Conservation (phyloP, 306 rosid genomes). For the Prunus fruticosa region DNA sequence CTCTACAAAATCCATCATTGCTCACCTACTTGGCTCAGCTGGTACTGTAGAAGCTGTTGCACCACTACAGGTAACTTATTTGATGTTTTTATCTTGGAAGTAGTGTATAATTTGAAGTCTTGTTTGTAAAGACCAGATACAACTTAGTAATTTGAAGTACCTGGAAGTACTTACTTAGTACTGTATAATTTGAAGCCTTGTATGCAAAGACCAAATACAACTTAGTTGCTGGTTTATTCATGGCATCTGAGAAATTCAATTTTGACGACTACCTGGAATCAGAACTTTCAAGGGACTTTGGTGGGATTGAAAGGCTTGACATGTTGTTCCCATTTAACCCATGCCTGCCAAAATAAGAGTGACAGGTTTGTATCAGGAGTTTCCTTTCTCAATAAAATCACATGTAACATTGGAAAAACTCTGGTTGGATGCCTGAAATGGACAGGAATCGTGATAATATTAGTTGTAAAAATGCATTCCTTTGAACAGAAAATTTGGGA, state of each 20-base stretch:
- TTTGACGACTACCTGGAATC: slow-evolving; percentile 67
- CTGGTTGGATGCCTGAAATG: background rate
- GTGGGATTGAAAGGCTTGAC: slow-evolving; percentile 85
- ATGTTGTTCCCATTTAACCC: slow-evolving; percentile 95
- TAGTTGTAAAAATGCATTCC: background rate
- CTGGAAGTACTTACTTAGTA: background rate
- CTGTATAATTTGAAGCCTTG: background rate
- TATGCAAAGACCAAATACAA: background rate
- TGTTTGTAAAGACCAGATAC: background rate
- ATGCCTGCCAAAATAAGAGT: slow-evolving; percentile 53
- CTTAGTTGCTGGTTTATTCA: slow-evolving; percentile 34
- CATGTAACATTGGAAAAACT: background rate
- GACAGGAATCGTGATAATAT: background rate
- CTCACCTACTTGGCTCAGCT: slow-evolving; percentile 94
- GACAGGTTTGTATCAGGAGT: slow-evolving; percentile 50
- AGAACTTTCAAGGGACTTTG: slow-evolving; percentile 68
- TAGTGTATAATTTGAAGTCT: background rate
- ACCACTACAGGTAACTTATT: slow-evolving; percentile 62
- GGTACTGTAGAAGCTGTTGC: slow-evolving; percentile 99
- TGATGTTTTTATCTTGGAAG: slow-evolving; percentile 15
- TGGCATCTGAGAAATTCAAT: slow-evolving; percentile 42
- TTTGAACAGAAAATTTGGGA: background rate
- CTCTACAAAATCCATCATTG: slow-evolving; percentile 95
- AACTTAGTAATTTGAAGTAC: background rate
- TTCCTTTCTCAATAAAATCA: background rate